phyloP scores from a whole-genome alignment of 73 alveolate genomes.

The Tetrahymena thermophila region DNA sequence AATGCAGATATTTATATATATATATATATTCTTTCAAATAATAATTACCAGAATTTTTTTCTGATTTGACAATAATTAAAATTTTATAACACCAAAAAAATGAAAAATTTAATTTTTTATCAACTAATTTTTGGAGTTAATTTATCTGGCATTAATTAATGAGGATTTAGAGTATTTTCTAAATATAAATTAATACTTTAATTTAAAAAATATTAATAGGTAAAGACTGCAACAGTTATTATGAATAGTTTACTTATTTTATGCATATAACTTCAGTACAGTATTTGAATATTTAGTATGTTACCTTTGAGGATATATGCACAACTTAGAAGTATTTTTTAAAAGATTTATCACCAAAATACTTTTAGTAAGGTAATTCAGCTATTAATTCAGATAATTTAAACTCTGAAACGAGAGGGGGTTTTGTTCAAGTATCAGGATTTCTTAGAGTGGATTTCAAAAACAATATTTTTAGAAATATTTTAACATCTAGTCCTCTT shows the following conservation, averaged over 20 bases:
- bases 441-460: neutral
- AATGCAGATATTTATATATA: no score
- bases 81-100: no score
- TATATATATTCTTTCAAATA: no score
- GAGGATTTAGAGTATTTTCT: no score
- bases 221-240: neutral
- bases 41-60: no score
- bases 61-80: no score
- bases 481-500: neutral
- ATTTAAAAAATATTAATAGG: neutral
- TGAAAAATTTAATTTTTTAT: no score
- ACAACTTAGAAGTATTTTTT: neutral
- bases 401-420: neutral
- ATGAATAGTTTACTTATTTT: neutral
- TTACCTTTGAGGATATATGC: neutral
- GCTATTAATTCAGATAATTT: neutral
- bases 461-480: neutral
- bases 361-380: neutral
- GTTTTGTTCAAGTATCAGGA: neutral
- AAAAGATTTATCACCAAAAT: neutral
- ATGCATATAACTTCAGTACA: neutral
- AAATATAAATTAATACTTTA: no score
- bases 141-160: no score
- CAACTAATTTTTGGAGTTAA: no score
- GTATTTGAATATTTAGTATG: neutral